phyloP scores from a whole-genome alignment of 352 stramenopile genomes.

The Thraustotheca clavata region DNA sequence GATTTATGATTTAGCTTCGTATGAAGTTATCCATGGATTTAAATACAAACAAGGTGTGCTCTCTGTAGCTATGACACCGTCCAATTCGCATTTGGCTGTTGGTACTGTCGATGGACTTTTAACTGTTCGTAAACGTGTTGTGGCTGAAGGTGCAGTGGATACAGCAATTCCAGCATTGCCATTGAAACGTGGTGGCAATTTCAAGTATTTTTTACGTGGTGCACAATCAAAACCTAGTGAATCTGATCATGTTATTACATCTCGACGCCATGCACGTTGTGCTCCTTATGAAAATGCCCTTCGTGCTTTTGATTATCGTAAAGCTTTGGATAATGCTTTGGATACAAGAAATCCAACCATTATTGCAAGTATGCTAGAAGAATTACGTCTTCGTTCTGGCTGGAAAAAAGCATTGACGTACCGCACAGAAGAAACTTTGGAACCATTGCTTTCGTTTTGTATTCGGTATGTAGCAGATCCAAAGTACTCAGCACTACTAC shows the following conservation, averaged over 20 bases:
- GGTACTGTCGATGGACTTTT: conserved; percentile 70
- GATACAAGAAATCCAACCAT: conserved; percentile 84
- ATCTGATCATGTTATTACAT: conserved; percentile 71
- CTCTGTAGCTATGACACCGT: conserved; percentile 70
- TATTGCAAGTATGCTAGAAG: conserved; percentile 92
- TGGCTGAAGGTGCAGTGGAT: conserved; percentile 41
- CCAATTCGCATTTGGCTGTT: conserved; percentile 76
- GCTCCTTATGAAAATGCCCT: conserved; percentile 89
- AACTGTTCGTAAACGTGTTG: conserved; percentile 65
- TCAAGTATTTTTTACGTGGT: conserved; percentile 86
- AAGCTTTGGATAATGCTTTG: conserved; percentile 92
- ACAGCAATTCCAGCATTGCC: background rate
- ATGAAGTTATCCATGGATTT: conserved; percentile 84
- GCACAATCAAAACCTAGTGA: conserved; percentile 69
- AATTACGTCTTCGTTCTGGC: conserved; percentile 88
- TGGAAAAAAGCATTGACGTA: conserved; percentile 84
- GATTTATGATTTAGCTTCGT: conserved; percentile 89
- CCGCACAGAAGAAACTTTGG: conserved; percentile 90
- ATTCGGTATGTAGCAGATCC: conserved; percentile 93
- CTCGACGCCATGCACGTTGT: conserved; percentile 83
- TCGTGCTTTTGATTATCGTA: conserved; percentile 94
- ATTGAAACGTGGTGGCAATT: conserved; percentile 45
- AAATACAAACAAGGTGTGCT: conserved; percentile 82
- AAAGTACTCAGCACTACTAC: conserved; percentile 87
- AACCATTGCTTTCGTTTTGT: conserved; percentile 92